Conservation (phyloP, 768 basidiomycete species). For the Glaciozyma antarctica region DNA sequence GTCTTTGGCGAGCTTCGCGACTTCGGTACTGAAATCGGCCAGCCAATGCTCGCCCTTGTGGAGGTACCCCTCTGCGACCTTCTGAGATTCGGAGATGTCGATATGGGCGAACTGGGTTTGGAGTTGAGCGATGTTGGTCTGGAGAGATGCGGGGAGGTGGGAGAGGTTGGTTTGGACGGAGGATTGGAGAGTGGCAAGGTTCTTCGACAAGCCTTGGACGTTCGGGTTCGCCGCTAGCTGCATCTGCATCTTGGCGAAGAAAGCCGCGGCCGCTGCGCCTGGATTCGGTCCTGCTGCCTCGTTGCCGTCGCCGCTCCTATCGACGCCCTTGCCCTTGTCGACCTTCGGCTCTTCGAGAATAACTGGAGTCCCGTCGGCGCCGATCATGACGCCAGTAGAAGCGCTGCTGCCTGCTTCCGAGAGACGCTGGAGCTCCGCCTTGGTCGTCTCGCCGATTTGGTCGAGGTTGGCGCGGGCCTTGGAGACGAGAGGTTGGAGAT, state of each 20-base stretch:
- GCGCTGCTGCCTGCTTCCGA: conserved; percentile 1
- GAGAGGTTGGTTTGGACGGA: conserved; percentile 19
- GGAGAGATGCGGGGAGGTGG: conserved; percentile 18
- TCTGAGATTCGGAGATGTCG: conserved; percentile 38
- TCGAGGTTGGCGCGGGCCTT: conserved; percentile 22
- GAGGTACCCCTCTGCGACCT: conserved; percentile 42
- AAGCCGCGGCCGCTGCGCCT: conserved; percentile 28
- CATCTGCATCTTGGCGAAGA: conserved; percentile 30
- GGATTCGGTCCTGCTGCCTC: conserved; percentile 2
- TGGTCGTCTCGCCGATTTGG: conserved; percentile 14
- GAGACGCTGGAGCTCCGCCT: conserved; percentile 24
- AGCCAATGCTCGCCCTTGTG: conserved; percentile 38
- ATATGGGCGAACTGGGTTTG: conserved; percentile 38
- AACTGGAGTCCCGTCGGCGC: conserved; percentile 24
- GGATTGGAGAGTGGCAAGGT: conserved; percentile 21
- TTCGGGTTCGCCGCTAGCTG: conserved; percentile 23
- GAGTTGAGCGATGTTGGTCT: conserved; percentile 22
- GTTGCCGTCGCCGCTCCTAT: conserved; percentile 10
- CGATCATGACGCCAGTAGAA: conserved; percentile 16
- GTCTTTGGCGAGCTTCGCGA: conserved; percentile 41
- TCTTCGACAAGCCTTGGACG: conserved; percentile 19
- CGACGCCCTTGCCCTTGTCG: conserved; percentile 32
- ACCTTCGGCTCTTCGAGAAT: conserved; percentile 13
- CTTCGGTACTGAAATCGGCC: conserved; percentile 37
- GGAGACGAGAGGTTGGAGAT: conserved; percentile 26